phyloP scores from a whole-genome alignment of 106 monocot genomes.

The Dendrobium chrysotoxum region DNA sequence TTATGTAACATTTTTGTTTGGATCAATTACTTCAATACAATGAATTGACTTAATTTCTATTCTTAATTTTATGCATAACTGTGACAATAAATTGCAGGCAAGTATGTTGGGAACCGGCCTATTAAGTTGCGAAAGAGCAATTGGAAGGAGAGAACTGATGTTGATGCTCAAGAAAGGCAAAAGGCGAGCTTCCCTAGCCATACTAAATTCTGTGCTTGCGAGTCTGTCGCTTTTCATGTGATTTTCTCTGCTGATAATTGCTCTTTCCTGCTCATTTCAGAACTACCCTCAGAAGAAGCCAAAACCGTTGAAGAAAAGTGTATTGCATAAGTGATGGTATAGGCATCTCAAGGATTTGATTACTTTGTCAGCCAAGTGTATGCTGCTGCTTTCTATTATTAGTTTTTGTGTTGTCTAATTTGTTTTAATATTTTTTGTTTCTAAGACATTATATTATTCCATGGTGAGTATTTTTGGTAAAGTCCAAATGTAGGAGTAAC shows the following conservation, averaged over 20 bases:
- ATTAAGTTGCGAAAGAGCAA: slow-evolving; percentile 91
- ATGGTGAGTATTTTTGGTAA: not conserved
- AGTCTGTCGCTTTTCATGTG: slow-evolving; percentile 1
- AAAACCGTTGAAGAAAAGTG: slow-evolving; percentile 61
- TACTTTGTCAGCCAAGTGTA: not conserved
- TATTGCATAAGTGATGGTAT: slow-evolving; percentile 63
- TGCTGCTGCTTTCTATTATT: not conserved
- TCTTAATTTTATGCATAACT: not conserved
- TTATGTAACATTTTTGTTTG: not conserved
- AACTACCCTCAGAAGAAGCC: slow-evolving; percentile 66
- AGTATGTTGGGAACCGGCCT: slow-evolving; percentile 93
- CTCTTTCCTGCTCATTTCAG: slow-evolving; percentile 20
- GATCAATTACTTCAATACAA: not conserved
- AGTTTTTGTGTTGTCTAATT: not conserved
- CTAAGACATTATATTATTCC: not conserved
- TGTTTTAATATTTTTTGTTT: not conserved
- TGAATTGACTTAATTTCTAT: not conserved
- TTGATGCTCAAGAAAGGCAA: slow-evolving; percentile 77
- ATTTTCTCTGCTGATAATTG: not conserved
- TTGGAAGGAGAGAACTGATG: slow-evolving; percentile 95
- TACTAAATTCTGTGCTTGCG: not conserved
- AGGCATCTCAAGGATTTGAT: not conserved
- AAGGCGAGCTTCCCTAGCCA: slow-evolving; percentile 33
- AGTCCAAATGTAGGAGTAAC: too few relatives aligned
- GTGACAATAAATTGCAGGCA: slow-evolving; percentile 36